A percentile compares a stretch with the other conserved stretches of the same genome.
Evolutionary conservation across 108 stramenopile genomes (phyloP).

Genomic region (Nitzschia sp.): DNA sequence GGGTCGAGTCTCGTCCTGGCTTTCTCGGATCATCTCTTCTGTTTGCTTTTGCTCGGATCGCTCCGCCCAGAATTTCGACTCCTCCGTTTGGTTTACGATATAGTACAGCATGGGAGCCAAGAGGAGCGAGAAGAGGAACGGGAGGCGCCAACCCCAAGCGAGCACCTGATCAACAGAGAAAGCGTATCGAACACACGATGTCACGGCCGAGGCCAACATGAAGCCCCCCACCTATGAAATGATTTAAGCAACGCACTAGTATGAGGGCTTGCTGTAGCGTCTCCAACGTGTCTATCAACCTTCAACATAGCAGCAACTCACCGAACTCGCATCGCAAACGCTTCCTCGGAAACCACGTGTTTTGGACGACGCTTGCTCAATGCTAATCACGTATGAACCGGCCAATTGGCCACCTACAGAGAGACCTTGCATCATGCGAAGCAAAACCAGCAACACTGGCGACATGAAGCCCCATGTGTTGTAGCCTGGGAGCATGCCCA

Average conservation of each 20-base stretch:
- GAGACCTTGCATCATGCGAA: constrained; percentile 86
- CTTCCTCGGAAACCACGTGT: constrained; percentile 66
- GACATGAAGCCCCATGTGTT: constrained; percentile 59
- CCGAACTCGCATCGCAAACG: constrained; percentile 70
- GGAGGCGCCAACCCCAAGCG: constrained; percentile 78
- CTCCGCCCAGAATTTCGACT: constrained; percentile 63
- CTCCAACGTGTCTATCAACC: no score
- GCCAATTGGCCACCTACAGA: constrained; percentile 88
- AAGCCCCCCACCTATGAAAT: constrained; percentile 72
- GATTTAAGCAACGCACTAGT: not conserved
- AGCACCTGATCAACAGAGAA: constrained; percentile 65
- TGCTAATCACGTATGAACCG: constrained; percentile 65
- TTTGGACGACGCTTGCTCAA: constrained; percentile 58
- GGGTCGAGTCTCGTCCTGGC: constrained; percentile 30
- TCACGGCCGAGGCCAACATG: constrained; percentile 59
- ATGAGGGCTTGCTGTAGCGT: no score
- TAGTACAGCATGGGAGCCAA: constrained; percentile 57
- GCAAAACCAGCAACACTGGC: constrained; percentile 60
- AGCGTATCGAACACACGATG: constrained; percentile 52
- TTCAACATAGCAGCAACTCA: no score
- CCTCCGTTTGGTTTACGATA: constrained; percentile 58
- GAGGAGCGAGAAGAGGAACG: constrained; percentile 67
- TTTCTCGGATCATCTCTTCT: constrained; percentile 48
- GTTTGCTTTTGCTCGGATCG: constrained; percentile 47
- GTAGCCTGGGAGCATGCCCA: constrained; percentile 87